Conservation (phyloP, 768 basidiomycete genomes). For the Pisolithus orientalis region DNA sequence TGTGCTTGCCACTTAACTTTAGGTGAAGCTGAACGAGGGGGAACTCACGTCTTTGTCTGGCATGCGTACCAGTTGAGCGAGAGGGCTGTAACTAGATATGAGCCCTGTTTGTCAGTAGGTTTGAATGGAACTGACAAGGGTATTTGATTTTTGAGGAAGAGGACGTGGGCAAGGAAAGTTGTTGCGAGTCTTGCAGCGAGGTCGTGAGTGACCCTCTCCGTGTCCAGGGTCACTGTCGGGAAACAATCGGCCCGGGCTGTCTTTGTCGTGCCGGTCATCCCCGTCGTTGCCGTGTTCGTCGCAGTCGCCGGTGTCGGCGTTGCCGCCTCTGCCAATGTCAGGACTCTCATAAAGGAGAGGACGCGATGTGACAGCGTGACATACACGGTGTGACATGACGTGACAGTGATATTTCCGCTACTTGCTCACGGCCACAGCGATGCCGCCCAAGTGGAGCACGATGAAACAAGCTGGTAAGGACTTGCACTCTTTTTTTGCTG, state of each 20-base stretch:
- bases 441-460: not conserved
- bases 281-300: no score
- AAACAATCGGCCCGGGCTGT: conserved; percentile 8
- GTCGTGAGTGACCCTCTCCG: conserved; percentile 45
- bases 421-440: no score
- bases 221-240: conserved; percentile 42
- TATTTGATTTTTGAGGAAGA: conserved; percentile 74
- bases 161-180: conserved; percentile 58
- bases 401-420: no score
- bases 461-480: conserved; percentile 24
- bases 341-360: no score
- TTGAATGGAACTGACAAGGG: conserved; percentile 55
- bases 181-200: conserved; percentile 61
- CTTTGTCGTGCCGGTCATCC: no score
- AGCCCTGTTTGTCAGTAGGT: not conserved
- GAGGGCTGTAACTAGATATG: conserved; percentile 38
- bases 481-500: conserved; percentile 36
- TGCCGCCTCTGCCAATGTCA: no score
- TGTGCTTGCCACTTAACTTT: not conserved
- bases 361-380: no score
- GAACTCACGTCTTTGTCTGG: conserved; percentile 39
- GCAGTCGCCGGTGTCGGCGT: no score
- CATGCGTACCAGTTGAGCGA: conserved; percentile 56
- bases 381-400: no score
- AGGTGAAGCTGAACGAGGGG: not conserved